phyloP scores from a whole-genome alignment of 202 grass and related monocot genomes.

The Alloteropsis angusta region DNA sequence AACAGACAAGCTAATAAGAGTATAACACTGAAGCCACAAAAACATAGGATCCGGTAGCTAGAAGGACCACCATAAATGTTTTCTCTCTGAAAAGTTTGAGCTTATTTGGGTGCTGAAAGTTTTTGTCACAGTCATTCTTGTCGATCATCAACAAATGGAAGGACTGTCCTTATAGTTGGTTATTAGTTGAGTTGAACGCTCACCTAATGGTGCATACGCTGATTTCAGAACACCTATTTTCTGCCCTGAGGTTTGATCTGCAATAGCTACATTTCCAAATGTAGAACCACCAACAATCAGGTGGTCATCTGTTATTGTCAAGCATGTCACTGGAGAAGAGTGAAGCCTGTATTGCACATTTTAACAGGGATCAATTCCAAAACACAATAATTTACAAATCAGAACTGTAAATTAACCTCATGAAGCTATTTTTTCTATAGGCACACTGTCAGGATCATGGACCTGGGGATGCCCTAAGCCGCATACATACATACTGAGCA shows the following conservation, averaged over 20 bases:
- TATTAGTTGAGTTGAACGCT: constrained; percentile 8
- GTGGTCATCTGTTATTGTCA: constrained; percentile 71
- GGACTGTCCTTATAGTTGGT: background rate
- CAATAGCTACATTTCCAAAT: constrained; percentile 79
- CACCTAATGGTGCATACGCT: constrained; percentile 66
- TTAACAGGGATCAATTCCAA: constrained; percentile 11
- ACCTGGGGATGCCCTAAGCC: too few relatives aligned
- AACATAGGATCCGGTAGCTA: background rate
- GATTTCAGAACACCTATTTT: constrained; percentile 70
- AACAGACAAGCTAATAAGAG: background rate
- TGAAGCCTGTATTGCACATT: constrained; percentile 55
- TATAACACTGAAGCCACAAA: background rate
- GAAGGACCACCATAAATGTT: background rate
- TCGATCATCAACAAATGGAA: background rate
- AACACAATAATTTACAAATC: background rate
- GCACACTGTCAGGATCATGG: background rate
- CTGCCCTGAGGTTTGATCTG: constrained; percentile 76
- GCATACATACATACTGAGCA: too few relatives aligned
- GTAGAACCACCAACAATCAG: constrained; percentile 80
- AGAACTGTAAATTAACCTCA: background rate
- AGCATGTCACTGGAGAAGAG: constrained; percentile 68
- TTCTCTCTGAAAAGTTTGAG: background rate
- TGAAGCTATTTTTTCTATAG: background rate
- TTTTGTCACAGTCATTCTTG: background rate
- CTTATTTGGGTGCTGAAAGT: background rate